Conservation (phyloP, 768 basidiomycete species). For the Leccinum fibrillosum region DNA sequence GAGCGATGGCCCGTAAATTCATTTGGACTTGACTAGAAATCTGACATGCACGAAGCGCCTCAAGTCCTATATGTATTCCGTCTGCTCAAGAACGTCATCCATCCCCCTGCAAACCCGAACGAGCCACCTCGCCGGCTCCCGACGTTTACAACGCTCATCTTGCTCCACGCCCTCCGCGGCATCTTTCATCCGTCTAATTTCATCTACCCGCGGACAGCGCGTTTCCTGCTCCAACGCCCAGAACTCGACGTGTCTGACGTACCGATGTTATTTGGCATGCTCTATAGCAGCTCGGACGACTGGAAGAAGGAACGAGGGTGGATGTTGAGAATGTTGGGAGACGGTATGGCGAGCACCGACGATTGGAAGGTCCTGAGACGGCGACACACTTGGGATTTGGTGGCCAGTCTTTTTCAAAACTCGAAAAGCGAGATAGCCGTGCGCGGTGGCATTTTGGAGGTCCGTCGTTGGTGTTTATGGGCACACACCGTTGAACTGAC, state of each 20-base stretch:
- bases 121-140: conserved; percentile 58
- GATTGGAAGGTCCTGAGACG: conserved; percentile 84
- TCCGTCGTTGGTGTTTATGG: conserved; percentile 27
- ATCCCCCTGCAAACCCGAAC: conserved; percentile 40
- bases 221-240: conserved; percentile 88
- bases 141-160: conserved; percentile 73
- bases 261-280: conserved; percentile 85
- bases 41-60: conserved; percentile 73
- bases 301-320: conserved; percentile 89
- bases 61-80: conserved; percentile 72
- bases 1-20: neutral
- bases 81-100: conserved; percentile 20
- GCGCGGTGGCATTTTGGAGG: conserved; percentile 65
- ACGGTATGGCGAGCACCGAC: conserved; percentile 68
- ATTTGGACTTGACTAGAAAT: conserved; percentile 33
- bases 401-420: conserved; percentile 79
- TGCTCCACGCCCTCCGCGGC: conserved; percentile 76
- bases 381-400: conserved; percentile 84
- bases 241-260: conserved; percentile 79
- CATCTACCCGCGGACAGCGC: conserved; percentile 80
- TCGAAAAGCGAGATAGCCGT: conserved; percentile 49
- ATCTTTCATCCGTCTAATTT: conserved; percentile 87
- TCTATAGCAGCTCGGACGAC: conserved; percentile 75
- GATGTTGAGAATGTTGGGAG: conserved; percentile 81
- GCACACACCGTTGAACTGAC: neutral